Percentiles rank a stretch among this genome's conserved stretches.
Conservation (phyloP, 129 eudicot species). For the Ambrosia trifida region DNA sequence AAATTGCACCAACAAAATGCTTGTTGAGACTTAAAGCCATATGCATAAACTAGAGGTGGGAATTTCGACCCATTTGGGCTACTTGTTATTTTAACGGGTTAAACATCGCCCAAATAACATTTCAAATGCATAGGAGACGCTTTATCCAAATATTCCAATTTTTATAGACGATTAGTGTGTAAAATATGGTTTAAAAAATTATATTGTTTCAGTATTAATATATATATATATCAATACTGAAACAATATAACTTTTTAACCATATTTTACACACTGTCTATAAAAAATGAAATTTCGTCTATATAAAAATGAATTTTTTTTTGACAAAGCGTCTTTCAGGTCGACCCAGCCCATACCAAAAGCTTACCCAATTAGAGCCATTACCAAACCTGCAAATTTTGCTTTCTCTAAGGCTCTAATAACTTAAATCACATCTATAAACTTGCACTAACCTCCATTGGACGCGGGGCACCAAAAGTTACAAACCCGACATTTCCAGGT, state of each 20-base stretch:
- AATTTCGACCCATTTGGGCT: not conserved
- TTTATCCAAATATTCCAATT: no score
- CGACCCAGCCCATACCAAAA: not conserved
- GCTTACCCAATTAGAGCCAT: not conserved
- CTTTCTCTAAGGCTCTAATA: not conserved
- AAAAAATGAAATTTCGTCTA: not conserved
- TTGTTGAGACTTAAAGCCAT: not conserved
- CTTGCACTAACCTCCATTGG: constrained; percentile 82
- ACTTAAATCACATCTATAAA: not conserved
- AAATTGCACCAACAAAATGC: not conserved
- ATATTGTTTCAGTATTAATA: not conserved
- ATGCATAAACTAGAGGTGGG: not conserved
- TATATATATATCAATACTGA: not conserved
- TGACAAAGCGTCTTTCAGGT: not conserved
- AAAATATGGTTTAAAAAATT: not conserved
- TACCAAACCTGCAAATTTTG: not conserved
- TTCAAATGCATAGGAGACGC: not conserved
- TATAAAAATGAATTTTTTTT: no score
- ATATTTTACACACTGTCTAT: not conserved
- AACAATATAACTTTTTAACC: not conserved
- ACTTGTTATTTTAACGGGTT: not conserved
- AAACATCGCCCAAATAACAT: not conserved
- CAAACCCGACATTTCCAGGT: constrained; percentile 94
- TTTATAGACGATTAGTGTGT: no score
- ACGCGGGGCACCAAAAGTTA: constrained; percentile 96